Evolutionary conservation across 768 basidiomycete species (phyloP).

Genomic region (Leccinum rimulosum): DNA sequence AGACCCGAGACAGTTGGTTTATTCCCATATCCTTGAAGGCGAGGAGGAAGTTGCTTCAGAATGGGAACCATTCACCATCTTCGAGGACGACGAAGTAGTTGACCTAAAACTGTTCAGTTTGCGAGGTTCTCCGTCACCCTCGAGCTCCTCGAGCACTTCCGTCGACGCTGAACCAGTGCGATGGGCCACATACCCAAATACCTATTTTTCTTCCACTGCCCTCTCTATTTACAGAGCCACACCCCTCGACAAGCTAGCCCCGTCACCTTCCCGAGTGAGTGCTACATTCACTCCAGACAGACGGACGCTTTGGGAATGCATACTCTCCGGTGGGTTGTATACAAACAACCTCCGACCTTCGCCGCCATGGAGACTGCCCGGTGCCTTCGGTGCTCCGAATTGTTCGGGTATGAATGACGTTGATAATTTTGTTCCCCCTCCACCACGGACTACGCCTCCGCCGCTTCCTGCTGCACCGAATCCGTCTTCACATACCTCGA

Average conservation of each 20-base stretch:
- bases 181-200: slow-evolving; percentile 64
- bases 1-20: slow-evolving; percentile 55
- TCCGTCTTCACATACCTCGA: not conserved
- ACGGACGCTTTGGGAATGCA: slow-evolving; percentile 39
- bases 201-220: slow-evolving; percentile 53
- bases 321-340: slow-evolving; percentile 25
- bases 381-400: slow-evolving; percentile 12
- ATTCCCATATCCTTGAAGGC: slow-evolving; percentile 45
- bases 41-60: not conserved
- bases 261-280: slow-evolving; percentile 27
- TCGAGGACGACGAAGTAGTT: slow-evolving; percentile 38
- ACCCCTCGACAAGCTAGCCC: slow-evolving; percentile 30
- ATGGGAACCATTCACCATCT: slow-evolving; percentile 35
- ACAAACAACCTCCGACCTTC: not conserved
- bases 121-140: slow-evolving; percentile 5
- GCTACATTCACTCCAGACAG: slow-evolving; percentile 37
- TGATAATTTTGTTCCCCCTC: slow-evolving; percentile 30
- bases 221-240: slow-evolving; percentile 52
- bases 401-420: not conserved
- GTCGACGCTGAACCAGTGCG: slow-evolving; percentile 26
- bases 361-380: slow-evolving; percentile 26
- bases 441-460: slow-evolving; percentile 32
- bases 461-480: slow-evolving; percentile 27
- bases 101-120: slow-evolving; percentile 15
- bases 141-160: slow-evolving; percentile 10